A percentile compares a stretch with the other conserved stretches of the same genome.
Evolutionary conservation across 2,329 filamentous ascomycete genomes (phyloP).

Genomic region (Didymella sp.): DNA sequence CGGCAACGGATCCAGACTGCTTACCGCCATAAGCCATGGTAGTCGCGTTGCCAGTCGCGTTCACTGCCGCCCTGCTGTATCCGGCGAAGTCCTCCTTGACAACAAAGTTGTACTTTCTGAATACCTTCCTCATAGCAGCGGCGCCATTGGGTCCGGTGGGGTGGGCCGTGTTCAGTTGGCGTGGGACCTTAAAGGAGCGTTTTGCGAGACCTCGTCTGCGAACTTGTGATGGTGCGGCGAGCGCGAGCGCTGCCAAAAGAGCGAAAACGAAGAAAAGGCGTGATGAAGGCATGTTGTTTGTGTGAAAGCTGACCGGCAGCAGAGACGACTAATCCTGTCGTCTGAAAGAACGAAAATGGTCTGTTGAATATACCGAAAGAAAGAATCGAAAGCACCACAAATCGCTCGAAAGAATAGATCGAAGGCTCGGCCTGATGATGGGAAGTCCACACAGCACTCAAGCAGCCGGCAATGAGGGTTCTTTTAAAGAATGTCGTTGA

Average conservation of each 20-base stretch:
- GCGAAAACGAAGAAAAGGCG: slow-evolving; percentile 54
- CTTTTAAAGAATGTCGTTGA: slow-evolving; percentile 38
- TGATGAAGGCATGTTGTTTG: slow-evolving; percentile 48
- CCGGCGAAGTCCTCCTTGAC: slow-evolving; percentile 30
- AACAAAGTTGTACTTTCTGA: slow-evolving; percentile 68
- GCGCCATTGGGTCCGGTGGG: slow-evolving; percentile 61
- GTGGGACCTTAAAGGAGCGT: slow-evolving; percentile 68
- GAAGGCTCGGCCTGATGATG: slow-evolving; percentile 43
- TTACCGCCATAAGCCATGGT: slow-evolving; percentile 28
- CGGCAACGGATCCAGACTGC: slow-evolving; percentile 65
- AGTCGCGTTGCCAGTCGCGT: slow-evolving; percentile 39
- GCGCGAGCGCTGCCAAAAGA: slow-evolving; percentile 56
- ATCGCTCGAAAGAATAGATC: slow-evolving; percentile 26
- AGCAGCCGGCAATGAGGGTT: slow-evolving; percentile 34
- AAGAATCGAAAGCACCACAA: slow-evolving; percentile 30
- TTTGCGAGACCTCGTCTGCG: slow-evolving; percentile 52
- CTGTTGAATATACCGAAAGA: slow-evolving; percentile 27
- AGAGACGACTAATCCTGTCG: slow-evolving; percentile 28
- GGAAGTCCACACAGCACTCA: slow-evolving; percentile 32
- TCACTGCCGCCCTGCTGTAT: slow-evolving; percentile 54
- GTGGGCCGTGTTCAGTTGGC: slow-evolving; percentile 64
- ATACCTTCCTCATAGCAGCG: slow-evolving; percentile 68
- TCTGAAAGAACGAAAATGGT: slow-evolving; percentile 33
- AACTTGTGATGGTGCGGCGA: slow-evolving; percentile 55
- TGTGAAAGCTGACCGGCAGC: slow-evolving; percentile 50